Base-by-base conservation (phyloP, 2,329 filamentous ascomycete genomes). In the Xylariales sp. region DNA sequence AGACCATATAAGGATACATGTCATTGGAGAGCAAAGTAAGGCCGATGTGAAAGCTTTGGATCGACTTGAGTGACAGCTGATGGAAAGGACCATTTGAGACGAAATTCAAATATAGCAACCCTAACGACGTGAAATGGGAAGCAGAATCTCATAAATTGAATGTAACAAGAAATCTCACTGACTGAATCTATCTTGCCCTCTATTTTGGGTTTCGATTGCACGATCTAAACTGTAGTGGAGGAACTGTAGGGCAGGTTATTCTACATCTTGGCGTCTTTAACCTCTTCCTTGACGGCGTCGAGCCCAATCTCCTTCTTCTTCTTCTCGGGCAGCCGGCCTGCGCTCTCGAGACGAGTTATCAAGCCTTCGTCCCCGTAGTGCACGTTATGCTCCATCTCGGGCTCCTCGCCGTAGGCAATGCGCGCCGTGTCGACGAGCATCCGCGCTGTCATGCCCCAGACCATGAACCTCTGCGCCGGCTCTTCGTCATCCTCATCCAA, bases 361-460 rank as follows among this genome's bases (percentile, higher is more conserved):
- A 79, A 61, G 5, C 56, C 53, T 53, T 72, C 67, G 48, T 81
- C 76, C 5, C 76, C 76, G 51, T 66, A 70, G 37, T 67, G 62
- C 4, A 55, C 50, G 38, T 78, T 78, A 47, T 78, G 73, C 66
- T 94, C 88, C 59, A 95, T 95, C 56, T 88, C 84, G 4, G 91
- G 91, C 56, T 87, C 79, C 63, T 85, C 76, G 3, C 66, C 83
- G 58, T 93, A 97, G 15, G 90, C 91, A 14, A 95, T 74, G 45
- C 87, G 72, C 23, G 91, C 90, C 5, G 85, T 84, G 63, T 97
- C 91, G 5, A 96, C 87, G 38, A 96, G 60, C 38, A 97, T 91
- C 37, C 88, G 72, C 3, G 88, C 91, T 37, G 91, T 97, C 88
- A 97, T 91, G 13, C 91, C 91, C 76, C 90, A 96, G 5, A 97